Conservation (phyloP, 139 green algal species). For the Coelastrella sp. region DNA sequence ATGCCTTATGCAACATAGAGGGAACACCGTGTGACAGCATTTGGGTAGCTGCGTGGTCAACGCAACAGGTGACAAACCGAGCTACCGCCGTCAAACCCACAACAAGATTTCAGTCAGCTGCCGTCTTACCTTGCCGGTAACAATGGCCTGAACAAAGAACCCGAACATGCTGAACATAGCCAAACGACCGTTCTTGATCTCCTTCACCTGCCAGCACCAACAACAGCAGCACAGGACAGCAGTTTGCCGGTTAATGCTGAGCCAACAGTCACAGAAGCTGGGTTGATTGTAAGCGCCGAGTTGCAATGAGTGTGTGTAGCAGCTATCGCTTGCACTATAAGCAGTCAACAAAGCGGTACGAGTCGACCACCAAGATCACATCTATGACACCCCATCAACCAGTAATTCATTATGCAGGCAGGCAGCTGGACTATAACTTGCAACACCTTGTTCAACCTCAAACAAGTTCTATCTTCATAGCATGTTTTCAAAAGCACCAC, state of each 20-base stretch:
- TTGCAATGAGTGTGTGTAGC: not conserved
- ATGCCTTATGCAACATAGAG: too few species aligned
- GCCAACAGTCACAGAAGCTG: not conserved
- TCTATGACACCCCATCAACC: too few species aligned
- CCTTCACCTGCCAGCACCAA: slow-evolving; percentile 76
- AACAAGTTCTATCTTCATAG: too few species aligned
- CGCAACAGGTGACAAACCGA: not conserved
- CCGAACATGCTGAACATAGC: slow-evolving; percentile 94
- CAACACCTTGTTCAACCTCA: too few species aligned
- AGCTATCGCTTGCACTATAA: too few species aligned
- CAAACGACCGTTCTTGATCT: slow-evolving; percentile 98
- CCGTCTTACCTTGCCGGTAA: slow-evolving; percentile 43
- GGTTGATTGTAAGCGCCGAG: not conserved
- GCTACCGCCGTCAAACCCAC: not conserved
- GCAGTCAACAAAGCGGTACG: too few species aligned
- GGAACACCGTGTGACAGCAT: too few species aligned
- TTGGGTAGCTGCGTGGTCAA: not conserved
- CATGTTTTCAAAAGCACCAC: too few species aligned
- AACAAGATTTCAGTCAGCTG: not conserved
- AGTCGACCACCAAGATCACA: too few species aligned
- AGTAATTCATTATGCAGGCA: too few species aligned
- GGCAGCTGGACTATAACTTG: too few species aligned
- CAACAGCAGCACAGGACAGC: slow-evolving; percentile 56
- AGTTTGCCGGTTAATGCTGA: not conserved
- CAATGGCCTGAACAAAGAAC: slow-evolving; percentile 56